Evolutionary conservation across 257 asterid species (phyloP).

Genomic region (Nicotiana undulata): DNA sequence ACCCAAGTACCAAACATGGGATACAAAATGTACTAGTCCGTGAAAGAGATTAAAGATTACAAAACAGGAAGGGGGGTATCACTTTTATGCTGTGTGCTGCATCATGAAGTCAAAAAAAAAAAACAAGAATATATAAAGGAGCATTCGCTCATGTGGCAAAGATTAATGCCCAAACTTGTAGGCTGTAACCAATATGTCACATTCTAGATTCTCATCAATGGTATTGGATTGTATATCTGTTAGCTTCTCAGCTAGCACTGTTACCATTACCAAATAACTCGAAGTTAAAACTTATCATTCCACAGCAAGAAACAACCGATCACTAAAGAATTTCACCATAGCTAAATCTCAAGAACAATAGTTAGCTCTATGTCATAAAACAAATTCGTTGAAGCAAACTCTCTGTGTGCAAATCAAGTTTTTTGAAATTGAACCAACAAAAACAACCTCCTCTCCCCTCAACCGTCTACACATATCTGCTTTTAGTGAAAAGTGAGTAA

Average conservation of each 20-base stretch:
- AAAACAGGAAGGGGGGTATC: background rate
- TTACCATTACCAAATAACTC: background rate
- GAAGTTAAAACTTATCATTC: background rate
- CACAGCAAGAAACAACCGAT: background rate
- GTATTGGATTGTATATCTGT: background rate
- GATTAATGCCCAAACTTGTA: background rate
- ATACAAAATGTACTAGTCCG: background rate
- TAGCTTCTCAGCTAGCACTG: background rate
- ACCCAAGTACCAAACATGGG: background rate
- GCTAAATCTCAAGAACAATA: background rate
- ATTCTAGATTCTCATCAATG: background rate
- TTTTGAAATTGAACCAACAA: background rate
- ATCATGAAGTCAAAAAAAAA: background rate
- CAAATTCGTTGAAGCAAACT: background rate
- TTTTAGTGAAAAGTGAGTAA: too few species aligned
- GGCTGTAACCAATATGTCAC: background rate
- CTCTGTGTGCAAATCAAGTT: background rate
- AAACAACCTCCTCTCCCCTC: background rate
- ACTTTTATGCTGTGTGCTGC: background rate
- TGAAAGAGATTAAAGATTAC: background rate
- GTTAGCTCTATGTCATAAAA: background rate
- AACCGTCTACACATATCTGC: background rate
- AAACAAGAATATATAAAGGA: background rate
- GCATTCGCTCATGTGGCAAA: background rate
- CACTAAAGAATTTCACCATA: background rate